Percentiles rank a stretch among this genome's conserved stretches.
These are phyloP conservation scores for Coleophoma eucalyptorum DNA, from an alignment of 2,329 filamentous ascomycete genomes.

Conservation along the genomic window DNA sequence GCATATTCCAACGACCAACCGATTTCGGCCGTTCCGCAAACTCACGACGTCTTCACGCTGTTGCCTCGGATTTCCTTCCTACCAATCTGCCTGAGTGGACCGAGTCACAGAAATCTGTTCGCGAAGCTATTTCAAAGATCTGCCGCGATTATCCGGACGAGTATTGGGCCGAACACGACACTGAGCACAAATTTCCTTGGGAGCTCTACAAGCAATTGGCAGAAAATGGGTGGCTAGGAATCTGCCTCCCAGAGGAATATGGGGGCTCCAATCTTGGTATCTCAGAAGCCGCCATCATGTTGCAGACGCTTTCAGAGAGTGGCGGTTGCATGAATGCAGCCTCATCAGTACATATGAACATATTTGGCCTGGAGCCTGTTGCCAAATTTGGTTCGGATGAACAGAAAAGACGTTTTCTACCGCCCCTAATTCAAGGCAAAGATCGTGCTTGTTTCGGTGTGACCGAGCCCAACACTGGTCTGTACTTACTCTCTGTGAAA, in stretches of 20 bases:
- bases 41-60: constrained; percentile 1
- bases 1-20: no score
- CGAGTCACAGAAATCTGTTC: constrained; percentile 64
- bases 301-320: constrained; percentile 71
- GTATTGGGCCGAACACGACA: constrained; percentile 72
- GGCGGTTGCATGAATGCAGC: constrained; percentile 72
- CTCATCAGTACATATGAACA: constrained; percentile 56
- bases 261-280: constrained; percentile 73
- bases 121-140: constrained; percentile 61
- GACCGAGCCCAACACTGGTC: constrained; percentile 72
- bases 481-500: no score
- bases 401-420: constrained; percentile 59
- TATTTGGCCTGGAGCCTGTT: constrained; percentile 71
- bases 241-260: constrained; percentile 67
- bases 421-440: constrained; percentile 64
- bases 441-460: constrained; percentile 75
- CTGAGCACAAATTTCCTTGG: constrained; percentile 61
- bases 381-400: constrained; percentile 64
- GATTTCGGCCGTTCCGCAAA: no score
- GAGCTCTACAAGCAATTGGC: constrained; percentile 72
- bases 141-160: constrained; percentile 66
- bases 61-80: background rate
- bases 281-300: constrained; percentile 78
- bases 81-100: constrained; percentile 48
- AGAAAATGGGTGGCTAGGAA: constrained; percentile 73